Evolutionary conservation across 1,284 basidiomycete species (phyloP).

Genomic region (Apiotrichum brassicae): DNA sequence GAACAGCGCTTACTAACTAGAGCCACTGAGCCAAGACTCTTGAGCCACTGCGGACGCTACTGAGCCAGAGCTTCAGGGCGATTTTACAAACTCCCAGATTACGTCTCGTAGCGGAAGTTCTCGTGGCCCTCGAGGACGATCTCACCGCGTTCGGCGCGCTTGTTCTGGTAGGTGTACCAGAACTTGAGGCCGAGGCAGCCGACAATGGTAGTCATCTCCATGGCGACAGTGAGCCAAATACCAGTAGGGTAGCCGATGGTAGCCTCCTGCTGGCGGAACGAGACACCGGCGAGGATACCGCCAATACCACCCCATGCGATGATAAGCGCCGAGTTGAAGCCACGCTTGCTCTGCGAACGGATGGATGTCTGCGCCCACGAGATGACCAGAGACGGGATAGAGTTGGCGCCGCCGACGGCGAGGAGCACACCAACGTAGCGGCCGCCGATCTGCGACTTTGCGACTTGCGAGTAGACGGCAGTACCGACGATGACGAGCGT

Average conservation of each 20-base stretch:
- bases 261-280: conserved; percentile 29
- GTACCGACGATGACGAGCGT: not conserved
- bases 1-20: no score
- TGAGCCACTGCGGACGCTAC: no score
- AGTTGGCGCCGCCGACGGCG: conserved; percentile 38
- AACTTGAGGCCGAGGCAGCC: conserved; percentile 17
- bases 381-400: conserved; percentile 35
- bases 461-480: conserved; percentile 5
- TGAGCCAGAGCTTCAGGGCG: no score
- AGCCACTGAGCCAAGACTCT: no score
- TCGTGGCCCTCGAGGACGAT: conserved; percentile 5
- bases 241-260: conserved; percentile 22
- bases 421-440: conserved; percentile 39
- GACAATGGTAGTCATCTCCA: conserved; percentile 24
- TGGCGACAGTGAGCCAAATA: conserved; percentile 25
- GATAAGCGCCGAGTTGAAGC: conserved; percentile 42
- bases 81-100: no score
- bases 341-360: conserved; percentile 45
- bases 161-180: conserved; percentile 13
- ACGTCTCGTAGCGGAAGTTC: conserved; percentile 16
- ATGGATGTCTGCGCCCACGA: conserved; percentile 47
- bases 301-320: conserved; percentile 48
- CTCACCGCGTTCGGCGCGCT: conserved; percentile 4
- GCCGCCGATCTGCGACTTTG: conserved; percentile 20
- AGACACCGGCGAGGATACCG: conserved; percentile 47